Conservation (phyloP, 257 asterid species). For the Cordia subcordata region DNA sequence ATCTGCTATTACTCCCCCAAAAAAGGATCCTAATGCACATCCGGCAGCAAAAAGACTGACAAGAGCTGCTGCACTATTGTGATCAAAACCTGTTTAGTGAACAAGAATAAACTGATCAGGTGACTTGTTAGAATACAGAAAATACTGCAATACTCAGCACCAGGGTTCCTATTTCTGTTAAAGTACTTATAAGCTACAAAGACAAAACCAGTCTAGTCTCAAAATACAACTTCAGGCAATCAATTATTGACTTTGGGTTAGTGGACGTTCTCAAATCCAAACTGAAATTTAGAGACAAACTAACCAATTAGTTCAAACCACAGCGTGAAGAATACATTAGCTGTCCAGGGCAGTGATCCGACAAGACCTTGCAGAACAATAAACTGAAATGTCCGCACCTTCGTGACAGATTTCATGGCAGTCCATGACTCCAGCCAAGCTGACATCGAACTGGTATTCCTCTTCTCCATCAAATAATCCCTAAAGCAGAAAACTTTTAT, state of each 20-base stretch:
- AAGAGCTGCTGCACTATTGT: constrained; percentile 71
- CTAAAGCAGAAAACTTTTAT: constrained; percentile 33
- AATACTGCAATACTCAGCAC: background rate
- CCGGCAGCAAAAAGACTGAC: constrained; percentile 90
- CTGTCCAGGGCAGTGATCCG: constrained; percentile 95
- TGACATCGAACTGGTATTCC: constrained; percentile 35
- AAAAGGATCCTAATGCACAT: constrained; percentile 80
- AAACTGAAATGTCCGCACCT: constrained; percentile 81
- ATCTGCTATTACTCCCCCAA: constrained; percentile 91
- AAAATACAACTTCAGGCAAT: background rate
- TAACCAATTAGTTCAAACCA: constrained; percentile 94
- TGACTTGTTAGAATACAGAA: background rate
- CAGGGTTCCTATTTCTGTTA: too few species aligned
- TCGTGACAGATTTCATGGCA: constrained; percentile 78
- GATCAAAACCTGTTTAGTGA: constrained; percentile 71
- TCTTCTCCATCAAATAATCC: constrained; percentile 53
- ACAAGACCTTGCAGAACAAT: constrained; percentile 93
- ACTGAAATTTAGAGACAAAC: constrained; percentile 13
- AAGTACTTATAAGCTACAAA: too few species aligned
- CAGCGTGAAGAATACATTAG: constrained; percentile 79
- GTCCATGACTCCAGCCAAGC: constrained; percentile 85
- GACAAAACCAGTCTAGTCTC: too few species aligned
- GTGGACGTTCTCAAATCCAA: too few species aligned
- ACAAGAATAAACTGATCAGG: background rate
- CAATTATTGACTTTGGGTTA: too few species aligned